These are phyloP conservation scores for Thielaviopsis punctulata DNA, from an alignment of 2,329 filamentous ascomycete species.

Conservation along the genomic window DNA sequence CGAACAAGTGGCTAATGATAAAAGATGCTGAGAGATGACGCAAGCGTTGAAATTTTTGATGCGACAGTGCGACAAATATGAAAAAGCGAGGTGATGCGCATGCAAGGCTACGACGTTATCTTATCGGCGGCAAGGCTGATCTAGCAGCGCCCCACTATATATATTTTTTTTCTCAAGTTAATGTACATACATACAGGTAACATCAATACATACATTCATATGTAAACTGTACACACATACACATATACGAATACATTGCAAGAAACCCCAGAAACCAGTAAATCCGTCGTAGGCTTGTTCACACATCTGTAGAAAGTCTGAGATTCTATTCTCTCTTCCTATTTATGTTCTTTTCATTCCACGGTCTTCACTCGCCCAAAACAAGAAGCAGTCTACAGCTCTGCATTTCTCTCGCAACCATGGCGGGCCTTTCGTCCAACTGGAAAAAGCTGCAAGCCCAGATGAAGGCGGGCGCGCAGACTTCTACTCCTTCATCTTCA, in stretches of 20 bases:
- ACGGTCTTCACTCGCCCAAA: neutral
- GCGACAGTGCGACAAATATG: neutral
- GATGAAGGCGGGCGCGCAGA: constrained; percentile 26
- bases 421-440: constrained; percentile 42
- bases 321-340: too few species aligned
- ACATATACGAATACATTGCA: too few species aligned
- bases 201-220: too few species aligned
- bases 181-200: too few species aligned
- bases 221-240: too few species aligned
- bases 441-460: constrained; percentile 63
- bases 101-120: neutral
- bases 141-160: too few species aligned
- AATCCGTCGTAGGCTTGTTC: too few species aligned
- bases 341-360: neutral
- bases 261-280: too few species aligned
- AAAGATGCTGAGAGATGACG: neutral
- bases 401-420: neutral
- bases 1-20: constrained; percentile 1
- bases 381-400: too few species aligned
- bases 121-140: neutral
- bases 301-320: too few species aligned
- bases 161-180: too few species aligned
- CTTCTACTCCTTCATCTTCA: constrained; percentile 15
- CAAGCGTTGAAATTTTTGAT: neutral
- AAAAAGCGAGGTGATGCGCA: neutral